Conservation (phyloP, 2,329 filamentous ascomycete species). For the Macroventuria anomochaeta region DNA sequence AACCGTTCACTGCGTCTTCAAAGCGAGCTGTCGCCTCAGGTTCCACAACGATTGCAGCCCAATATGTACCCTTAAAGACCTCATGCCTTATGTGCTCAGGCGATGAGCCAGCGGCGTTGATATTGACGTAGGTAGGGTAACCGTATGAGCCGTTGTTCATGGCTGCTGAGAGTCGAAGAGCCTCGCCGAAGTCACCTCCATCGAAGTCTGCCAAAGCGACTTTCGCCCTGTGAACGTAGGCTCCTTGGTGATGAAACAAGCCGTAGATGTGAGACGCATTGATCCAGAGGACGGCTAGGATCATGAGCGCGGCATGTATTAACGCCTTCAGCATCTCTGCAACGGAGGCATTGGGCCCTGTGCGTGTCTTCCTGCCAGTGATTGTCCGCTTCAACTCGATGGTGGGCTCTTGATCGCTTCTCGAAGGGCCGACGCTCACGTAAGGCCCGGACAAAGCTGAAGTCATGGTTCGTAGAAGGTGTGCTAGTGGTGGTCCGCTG, state of each 20-base stretch:
- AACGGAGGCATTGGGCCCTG: conserved; percentile 3
- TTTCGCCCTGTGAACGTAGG: conserved; percentile 14
- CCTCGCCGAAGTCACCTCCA: conserved; percentile 17
- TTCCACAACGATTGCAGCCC: conserved; percentile 20
- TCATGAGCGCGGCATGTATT: conserved; percentile 20
- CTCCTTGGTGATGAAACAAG: conserved; percentile 15
- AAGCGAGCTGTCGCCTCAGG: conserved; percentile 17
- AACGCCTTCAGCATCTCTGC: conserved; percentile 18
- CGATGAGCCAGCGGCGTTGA: conserved; percentile 9
- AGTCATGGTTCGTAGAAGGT: background rate
- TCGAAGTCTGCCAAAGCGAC: conserved; percentile 25
- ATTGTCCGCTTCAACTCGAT: conserved; percentile 10
- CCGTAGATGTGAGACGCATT: conserved; percentile 22
- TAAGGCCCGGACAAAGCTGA: conserved; percentile 5
- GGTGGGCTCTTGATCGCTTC: conserved; percentile 7
- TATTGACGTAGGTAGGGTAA: conserved; percentile 20
- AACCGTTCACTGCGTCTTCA: conserved; percentile 19
- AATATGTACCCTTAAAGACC: conserved; percentile 23
- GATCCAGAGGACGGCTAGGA: conserved; percentile 20
- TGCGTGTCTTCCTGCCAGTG: conserved; percentile 2
- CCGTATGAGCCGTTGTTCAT: conserved; percentile 20
- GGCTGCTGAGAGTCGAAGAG: conserved; percentile 13
- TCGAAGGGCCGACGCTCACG: background rate
- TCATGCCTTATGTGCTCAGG: conserved; percentile 17
- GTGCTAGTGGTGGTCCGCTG: background rate